Percentiles rank a stretch among this genome's conserved stretches.
These are phyloP conservation scores for Coemansia sp. DNA, from an alignment of 192 early-diverging fungal species.

Conservation along the genomic window DNA sequence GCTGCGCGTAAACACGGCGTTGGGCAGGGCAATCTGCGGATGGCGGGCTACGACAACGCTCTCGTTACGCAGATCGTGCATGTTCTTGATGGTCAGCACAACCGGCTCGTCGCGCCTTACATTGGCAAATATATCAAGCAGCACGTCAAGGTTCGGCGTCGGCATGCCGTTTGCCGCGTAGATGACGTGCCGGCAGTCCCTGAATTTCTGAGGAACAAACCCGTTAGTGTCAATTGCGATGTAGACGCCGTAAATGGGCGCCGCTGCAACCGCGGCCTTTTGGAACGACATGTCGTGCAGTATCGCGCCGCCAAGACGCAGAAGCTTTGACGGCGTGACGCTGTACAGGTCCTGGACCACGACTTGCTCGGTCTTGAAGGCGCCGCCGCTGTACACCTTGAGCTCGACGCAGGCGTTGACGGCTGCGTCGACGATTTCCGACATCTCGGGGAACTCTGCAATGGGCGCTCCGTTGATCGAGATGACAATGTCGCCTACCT, in stretches of 20 bases:
- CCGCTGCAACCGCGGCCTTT: conserved; percentile 42
- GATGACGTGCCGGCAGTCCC: conserved; percentile 11
- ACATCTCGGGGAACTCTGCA: conserved; percentile 63
- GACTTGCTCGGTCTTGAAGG: conserved; percentile 45
- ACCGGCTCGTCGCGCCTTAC: conserved; percentile 16
- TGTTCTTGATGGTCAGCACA: conserved; percentile 32
- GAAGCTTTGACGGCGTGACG: conserved; percentile 75
- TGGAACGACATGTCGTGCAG: conserved; percentile 71
- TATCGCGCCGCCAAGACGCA: conserved; percentile 74
- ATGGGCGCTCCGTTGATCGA: conserved; percentile 56
- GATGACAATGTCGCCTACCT: conserved; percentile 69
- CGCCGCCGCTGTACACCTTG: conserved; percentile 57
- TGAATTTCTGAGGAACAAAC: not conserved
- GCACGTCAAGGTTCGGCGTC: conserved; percentile 19
- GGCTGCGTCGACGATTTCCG: conserved; percentile 58
- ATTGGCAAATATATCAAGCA: conserved; percentile 17
- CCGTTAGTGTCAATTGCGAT: conserved; percentile 3
- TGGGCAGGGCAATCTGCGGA: conserved; percentile 7
- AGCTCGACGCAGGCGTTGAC: conserved; percentile 54
- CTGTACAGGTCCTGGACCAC: conserved; percentile 65
- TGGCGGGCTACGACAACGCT: conserved; percentile 72
- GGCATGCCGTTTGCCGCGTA: conserved; percentile 14
- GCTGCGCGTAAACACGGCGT: conserved; percentile 27
- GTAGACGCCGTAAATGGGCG: conserved; percentile 24
- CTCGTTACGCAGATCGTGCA: conserved; percentile 60